Percentiles rank a stretch among this genome's conserved stretches.
phyloP scores from a whole-genome alignment of 2,329 filamentous ascomycete species.

The Diaporthe amygdali region DNA sequence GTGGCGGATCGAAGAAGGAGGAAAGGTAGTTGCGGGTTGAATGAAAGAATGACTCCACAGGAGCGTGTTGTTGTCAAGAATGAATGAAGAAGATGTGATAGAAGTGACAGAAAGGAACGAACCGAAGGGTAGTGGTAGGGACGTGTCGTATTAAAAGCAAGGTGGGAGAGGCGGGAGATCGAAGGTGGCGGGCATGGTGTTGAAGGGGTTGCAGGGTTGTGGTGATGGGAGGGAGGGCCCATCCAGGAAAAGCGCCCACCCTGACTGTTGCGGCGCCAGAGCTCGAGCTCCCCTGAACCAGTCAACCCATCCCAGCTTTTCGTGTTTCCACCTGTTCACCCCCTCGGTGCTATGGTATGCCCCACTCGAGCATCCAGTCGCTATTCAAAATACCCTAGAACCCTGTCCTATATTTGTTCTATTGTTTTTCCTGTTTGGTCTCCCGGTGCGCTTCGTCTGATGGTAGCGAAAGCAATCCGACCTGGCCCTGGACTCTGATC shows the following conservation, averaged over 20 bases:
- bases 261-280: constrained; percentile 16
- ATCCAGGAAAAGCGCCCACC: not conserved
- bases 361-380: not conserved
- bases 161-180: not conserved
- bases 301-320: constrained; percentile 11
- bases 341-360: not conserved
- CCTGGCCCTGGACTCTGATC: not conserved
- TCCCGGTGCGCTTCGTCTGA: not conserved
- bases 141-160: not conserved
- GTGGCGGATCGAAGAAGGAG: not conserved
- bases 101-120: not conserved
- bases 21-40: not conserved
- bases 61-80: constrained; percentile 10
- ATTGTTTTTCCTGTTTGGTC: not conserved
- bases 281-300: constrained; percentile 12
- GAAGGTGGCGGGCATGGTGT: constrained; percentile 11
- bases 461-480: not conserved
- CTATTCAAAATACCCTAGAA: constrained; percentile 1
- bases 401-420: constrained; percentile 2
- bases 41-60: constrained; percentile 18
- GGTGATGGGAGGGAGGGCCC: constrained; percentile 1
- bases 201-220: constrained; percentile 12
- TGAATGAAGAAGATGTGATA: constrained; percentile 16
- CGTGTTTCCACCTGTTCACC: constrained; percentile 8
- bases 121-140: not conserved